Evolutionary conservation across 108 stramenopile genomes (phyloP), one percentile per base, ranked within the genome.

Genomic region (Bacterosira constricta): DNA sequence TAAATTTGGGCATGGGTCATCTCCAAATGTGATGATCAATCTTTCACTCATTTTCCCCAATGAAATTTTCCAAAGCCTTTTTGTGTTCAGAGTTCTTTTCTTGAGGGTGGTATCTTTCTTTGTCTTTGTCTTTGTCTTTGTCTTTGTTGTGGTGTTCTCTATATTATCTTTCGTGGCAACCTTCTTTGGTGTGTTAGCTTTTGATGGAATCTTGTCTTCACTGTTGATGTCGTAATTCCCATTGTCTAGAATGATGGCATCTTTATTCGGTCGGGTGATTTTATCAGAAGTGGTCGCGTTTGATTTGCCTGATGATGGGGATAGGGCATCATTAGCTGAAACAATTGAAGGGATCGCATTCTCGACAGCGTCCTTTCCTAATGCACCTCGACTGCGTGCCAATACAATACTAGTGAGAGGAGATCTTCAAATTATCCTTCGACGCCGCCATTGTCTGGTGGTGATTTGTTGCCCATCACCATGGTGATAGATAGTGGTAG

Each of bases 11-110:
- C 69, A 21, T 1, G 65, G 73, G 32, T 86, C 88, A 74, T 88
- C 91, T 1, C 91, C 91, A 81, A 92, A 92, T 0, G 88, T 84
- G 1, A 86, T 74, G 65, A 90, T 68, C 87, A 92, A 90, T 55
- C 79, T 45, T 26, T 82, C 83, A 9, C 88, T 88, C 37, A 75
- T 75, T 37, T 44, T 69, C n/a, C 91, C 91, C 27, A 92, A 74
- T 1, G 91, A 88, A 52, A 92, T 90, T 11, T 69, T 82, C 73
- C 26, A 84, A 69, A 17, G 42, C 46, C 26, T 61, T 21, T 10
- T 63, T 41, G 35, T 54, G n/a, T n/a, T n/a, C n/a, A n/a, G n/a
- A 34, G 6, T 25, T 20, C 3, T 39, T 1, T n/a, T n/a, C n/a
- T n/a, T n/a, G n/a, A n/a, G n/a, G 20, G 30, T 56, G n/a, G n/a